Evolutionary conservation across 2,329 filamentous ascomycete genomes (phyloP), one percentile per base, ranked within the genome.

Genomic region (Diatrype stigma): DNA sequence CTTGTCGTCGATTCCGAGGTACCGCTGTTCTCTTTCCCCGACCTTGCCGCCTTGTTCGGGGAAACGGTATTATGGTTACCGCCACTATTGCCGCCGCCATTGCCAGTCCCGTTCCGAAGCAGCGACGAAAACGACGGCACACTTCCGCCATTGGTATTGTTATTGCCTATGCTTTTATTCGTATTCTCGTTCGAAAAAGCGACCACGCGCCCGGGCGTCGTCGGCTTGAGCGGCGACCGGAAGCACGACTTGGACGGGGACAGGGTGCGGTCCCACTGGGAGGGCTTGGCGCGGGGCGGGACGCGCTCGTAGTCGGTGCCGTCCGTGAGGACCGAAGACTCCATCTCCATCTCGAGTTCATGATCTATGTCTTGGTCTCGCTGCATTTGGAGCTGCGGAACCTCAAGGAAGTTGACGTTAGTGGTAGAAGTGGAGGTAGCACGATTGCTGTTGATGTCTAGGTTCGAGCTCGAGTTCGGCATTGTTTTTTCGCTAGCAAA

Each of bases 161-260:
- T 69, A 70, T 54, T 77, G 73, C 10, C 70, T 1, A 70, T 58
- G 1, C 77, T 75, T 3, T 75, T 77, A 6, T 77, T 63, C 1
- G 74, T 74, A 61, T 71, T 78, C 26, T 5, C 26, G 63, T 73
- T 77, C 0, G 76, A 77, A 56, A 83, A 84, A 51, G 81, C 79
- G 14, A 84, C 81, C 1, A 83, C 77, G 0, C 78, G 75, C 4
- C 81, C 81, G 1, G 78, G 79, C 2, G 78, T 82, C 54, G 75
- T 80, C 3, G 78, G 75, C 59, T 84, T 84, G 17, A 80, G 61
- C 0, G 80, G 78, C 3, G 80, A 81, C 17, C 81, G 75, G 22
- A 84, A 65, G 56, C 73, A 79, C 1, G 81, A 84, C 60, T 84
- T 84, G 8, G 66, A 71, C 0, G 81, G 80, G 1, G 80, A 83